These are phyloP conservation scores for Yamagishiella unicocca DNA, from an alignment of 139 green algal species.

Conservation along the genomic window DNA sequence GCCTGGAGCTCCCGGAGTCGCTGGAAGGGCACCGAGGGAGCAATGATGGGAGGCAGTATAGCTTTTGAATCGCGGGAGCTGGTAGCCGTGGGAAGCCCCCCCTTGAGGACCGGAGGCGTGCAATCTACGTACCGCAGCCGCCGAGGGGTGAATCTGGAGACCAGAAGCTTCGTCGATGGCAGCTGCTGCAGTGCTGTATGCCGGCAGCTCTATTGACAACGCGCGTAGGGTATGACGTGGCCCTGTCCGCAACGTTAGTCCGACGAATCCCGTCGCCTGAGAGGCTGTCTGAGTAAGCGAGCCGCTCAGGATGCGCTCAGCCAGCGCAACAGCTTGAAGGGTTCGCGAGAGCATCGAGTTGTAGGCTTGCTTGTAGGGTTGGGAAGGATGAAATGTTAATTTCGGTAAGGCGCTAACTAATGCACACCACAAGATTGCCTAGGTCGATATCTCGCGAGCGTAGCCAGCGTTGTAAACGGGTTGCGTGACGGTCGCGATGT, in stretches of 20 bases:
- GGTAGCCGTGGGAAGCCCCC: no score
- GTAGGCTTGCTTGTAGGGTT: no score
- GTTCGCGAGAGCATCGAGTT: slow-evolving; percentile 17
- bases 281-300: not conserved
- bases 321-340: slow-evolving; percentile 15
- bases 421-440: no score
- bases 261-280: not conserved
- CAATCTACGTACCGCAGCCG: slow-evolving; percentile 16
- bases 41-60: no score
- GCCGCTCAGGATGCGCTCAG: slow-evolving; percentile 19
- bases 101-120: no score
- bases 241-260: not conserved
- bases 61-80: no score
- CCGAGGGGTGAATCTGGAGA: slow-evolving; percentile 27
- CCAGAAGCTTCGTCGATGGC: not conserved
- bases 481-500: no score
- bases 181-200: not conserved
- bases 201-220: not conserved
- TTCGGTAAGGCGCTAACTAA: no score
- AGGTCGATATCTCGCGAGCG: no score
- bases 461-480: no score
- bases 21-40: slow-evolving; percentile 54
- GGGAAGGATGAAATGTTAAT: no score
- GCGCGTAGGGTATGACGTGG: not conserved
- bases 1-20: slow-evolving; percentile 69